These are phyloP conservation scores for Ogataea chonburiensis DNA, from an alignment of 805 yeast genomes.

Conservation along the genomic window DNA sequence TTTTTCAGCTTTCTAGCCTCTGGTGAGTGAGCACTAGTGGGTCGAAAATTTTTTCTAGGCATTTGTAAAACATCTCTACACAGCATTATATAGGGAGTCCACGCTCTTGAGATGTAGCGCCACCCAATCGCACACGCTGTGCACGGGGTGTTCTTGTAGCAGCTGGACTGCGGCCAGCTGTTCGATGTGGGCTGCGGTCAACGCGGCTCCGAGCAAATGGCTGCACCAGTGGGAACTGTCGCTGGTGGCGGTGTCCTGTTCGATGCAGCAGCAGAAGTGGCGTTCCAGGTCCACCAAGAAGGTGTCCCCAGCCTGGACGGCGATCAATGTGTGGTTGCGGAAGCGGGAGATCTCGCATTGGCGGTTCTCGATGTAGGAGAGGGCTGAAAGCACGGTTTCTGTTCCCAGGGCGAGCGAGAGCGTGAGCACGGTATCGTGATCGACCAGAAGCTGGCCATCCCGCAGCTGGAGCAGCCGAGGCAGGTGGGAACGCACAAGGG, in stretches of 20 bases:
- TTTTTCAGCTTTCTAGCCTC: conserved; percentile 10
- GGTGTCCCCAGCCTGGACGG: conserved; percentile 1
- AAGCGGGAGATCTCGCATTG: conserved; percentile 9
- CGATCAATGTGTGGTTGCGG: conserved; percentile 2
- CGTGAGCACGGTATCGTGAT: conserved; percentile 18
- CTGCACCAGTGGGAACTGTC: conserved; percentile 4
- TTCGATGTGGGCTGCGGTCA: conserved; percentile 1
- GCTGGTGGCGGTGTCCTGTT: conserved; percentile 1
- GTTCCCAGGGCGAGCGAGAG: conserved; percentile 14
- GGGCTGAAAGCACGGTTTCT: conserved; percentile 8
- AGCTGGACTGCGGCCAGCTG: conserved; percentile 1
- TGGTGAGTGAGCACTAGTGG: conserved; percentile 5
- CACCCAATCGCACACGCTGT: conserved; percentile 2
- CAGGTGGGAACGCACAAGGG: conserved; percentile 12
- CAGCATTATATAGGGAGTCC: conserved; percentile 1
- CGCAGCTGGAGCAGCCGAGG: conserved; percentile 8
- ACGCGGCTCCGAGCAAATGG: conserved; percentile 4
- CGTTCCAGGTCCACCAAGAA: conserved; percentile 11
- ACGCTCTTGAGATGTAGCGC: conserved; percentile 2
- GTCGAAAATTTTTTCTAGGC: conserved; percentile 9
- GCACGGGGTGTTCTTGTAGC: not conserved
- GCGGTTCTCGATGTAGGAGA: conserved; percentile 14
- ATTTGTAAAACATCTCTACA: conserved; percentile 9
- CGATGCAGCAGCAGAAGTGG: conserved; percentile 18
- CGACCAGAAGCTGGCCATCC: conserved; percentile 9